These are phyloP conservation scores for Aspergillus saccharolyticus DNA, from an alignment of 495 filamentous ascomycete species.

Conservation along the genomic window DNA sequence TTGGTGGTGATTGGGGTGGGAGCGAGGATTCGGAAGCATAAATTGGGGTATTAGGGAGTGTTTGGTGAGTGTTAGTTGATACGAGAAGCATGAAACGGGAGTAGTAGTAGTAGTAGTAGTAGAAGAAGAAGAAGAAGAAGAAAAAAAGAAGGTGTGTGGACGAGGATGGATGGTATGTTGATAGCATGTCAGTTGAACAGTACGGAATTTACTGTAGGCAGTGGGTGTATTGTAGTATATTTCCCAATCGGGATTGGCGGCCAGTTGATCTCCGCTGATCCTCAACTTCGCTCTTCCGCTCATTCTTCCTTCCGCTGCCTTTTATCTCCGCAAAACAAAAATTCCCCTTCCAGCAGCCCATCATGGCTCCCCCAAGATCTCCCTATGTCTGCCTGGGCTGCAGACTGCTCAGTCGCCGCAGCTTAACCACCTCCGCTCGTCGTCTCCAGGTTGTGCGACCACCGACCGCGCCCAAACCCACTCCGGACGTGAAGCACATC, in stretches of 20 bases:
- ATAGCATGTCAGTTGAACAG: no score
- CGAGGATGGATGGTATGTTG: no score
- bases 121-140: no score
- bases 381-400: slow-evolving; percentile 39
- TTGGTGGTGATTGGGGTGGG: slow-evolving; percentile 63
- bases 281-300: not conserved
- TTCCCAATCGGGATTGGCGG: slow-evolving; percentile 13
- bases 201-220: no score
- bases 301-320: not conserved
- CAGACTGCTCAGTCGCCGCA: slow-evolving; percentile 27
- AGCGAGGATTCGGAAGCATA: slow-evolving; percentile 75
- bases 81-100: no score
- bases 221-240: not conserved
- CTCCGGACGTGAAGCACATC: slow-evolving; percentile 82
- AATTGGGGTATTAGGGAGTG: slow-evolving; percentile 56
- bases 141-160: no score
- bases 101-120: no score
- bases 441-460: slow-evolving; percentile 43
- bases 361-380: slow-evolving; percentile 24
- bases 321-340: not conserved
- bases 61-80: not conserved
- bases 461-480: slow-evolving; percentile 73
- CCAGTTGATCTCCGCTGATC: not conserved
- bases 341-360: slow-evolving; percentile 8
- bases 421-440: slow-evolving; percentile 27